These are phyloP conservation scores for Hylodesmum podocarpum DNA, from an alignment of 306 rosid genomes.

Conservation along the genomic window DNA sequence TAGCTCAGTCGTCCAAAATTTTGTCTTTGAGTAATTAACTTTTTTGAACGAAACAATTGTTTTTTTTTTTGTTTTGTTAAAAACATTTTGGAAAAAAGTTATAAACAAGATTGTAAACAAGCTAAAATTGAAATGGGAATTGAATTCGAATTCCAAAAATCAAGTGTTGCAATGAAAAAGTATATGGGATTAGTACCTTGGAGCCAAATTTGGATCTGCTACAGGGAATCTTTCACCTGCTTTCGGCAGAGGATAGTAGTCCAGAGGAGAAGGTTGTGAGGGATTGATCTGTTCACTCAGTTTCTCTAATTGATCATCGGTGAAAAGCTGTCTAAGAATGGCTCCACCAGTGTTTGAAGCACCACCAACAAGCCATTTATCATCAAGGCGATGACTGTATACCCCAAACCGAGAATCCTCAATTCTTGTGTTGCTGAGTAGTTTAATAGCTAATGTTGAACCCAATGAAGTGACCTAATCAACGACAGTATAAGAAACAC, in stretches of 20 bases:
- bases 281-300: constrained; percentile 77
- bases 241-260: constrained; percentile 79
- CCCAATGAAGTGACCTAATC: constrained; percentile 91
- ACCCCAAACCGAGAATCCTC: constrained; percentile 95
- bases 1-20: background rate
- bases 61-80: background rate
- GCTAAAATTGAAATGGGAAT: background rate
- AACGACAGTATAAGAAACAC: background rate
- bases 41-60: background rate
- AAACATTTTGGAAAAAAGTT: background rate
- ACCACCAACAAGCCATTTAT: constrained; percentile 97
- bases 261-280: constrained; percentile 59
- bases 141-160: constrained; percentile 12
- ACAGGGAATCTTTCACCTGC: constrained; percentile 89
- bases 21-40: background rate
- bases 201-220: constrained; percentile 74
- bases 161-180: background rate
- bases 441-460: constrained; percentile 90
- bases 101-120: background rate
- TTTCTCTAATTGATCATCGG: constrained; percentile 65
- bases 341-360: constrained; percentile 97
- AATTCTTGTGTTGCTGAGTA: constrained; percentile 73
- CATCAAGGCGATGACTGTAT: constrained; percentile 96
- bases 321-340: constrained; percentile 76
- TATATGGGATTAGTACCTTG: constrained; percentile 53